Base-by-base conservation (phyloP, 306 rosid genomes). In the Biancaea sappan region DNA sequence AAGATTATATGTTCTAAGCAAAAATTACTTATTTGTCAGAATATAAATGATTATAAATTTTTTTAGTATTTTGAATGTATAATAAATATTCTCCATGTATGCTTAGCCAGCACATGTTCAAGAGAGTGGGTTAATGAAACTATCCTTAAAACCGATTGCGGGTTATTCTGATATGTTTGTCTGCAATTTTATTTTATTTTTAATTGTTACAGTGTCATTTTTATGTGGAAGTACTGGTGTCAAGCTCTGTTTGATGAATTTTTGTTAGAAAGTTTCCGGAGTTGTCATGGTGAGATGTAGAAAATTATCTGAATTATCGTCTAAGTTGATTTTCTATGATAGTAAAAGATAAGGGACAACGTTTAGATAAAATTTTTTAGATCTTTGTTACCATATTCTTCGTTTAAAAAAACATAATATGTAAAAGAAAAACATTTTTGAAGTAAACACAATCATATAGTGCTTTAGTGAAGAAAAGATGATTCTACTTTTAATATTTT, bases 321-420 rank as follows among this genome's bases (percentile, higher is more conserved):
- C 9, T 14, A 37, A 66, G 57, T 74, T 41, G 74, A 22, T 70
- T 21, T 26, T 15, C 38, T 61, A 19, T 71, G 40, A 54, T 62
- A 35, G 52, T 32, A 43, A 47, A 21, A 41, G 28, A 69, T 28
- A 66, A 40, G 14, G 10, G 14, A n/a, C n/a, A n/a, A n/a, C n/a
- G n/a, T 3, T 34, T 34, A 2, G 38, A 34, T 34, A 34, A 34
- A 34, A 34, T 34, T 34, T 34, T 6, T 34, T 34, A 34, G 6
- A 6, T 2, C 46, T 3, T 40, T 40, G 46, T 40, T 40, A 40
- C 11, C 38, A 35, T 4, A 3, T 4, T 35, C 38, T 35, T 35
- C 6, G 14, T 0, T 8, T 2, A 40, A 40, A 3, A 40, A 40
- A 8, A 11, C 0, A 6, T 8, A 12, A 40, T 40, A 37, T 34